These are phyloP conservation scores for Skeletonema tropicum DNA, from an alignment of 108 stramenopile species.

Conservation along the genomic window DNA sequence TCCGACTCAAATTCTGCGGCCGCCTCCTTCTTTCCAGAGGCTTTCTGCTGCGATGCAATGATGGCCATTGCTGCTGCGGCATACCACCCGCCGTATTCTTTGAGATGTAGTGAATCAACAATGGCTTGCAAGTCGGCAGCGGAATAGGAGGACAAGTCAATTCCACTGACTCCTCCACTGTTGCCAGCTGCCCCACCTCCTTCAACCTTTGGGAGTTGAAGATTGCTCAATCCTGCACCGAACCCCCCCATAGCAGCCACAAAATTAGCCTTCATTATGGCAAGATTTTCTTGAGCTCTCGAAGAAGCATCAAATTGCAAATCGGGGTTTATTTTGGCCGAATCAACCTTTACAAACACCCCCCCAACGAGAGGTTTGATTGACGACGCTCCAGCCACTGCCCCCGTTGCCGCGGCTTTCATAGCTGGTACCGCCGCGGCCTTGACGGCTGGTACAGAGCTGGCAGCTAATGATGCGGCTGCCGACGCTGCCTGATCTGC, in stretches of 20 bases:
- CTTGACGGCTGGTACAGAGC: not conserved
- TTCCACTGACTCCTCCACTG: not conserved
- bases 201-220: slow-evolving; percentile 5
- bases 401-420: slow-evolving; percentile 6
- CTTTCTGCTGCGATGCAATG: slow-evolving; percentile 36
- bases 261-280: slow-evolving; percentile 34
- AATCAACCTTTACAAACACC: slow-evolving; percentile 20
- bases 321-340: slow-evolving; percentile 23
- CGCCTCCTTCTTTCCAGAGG: slow-evolving; percentile 39
- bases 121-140: slow-evolving; percentile 17
- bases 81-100: slow-evolving; percentile 51
- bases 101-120: slow-evolving; percentile 40
- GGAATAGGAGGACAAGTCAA: not conserved
- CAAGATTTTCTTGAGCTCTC: slow-evolving; percentile 22
- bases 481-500: slow-evolving; percentile 35
- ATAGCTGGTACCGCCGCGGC: not conserved
- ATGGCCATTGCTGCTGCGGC: slow-evolving; percentile 34
- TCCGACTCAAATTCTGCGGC: slow-evolving; percentile 22
- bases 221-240: not conserved
- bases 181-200: not conserved
- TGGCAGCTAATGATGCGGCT: slow-evolving; percentile 18
- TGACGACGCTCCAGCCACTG: slow-evolving; percentile 8
- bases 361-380: slow-evolving; percentile 17
- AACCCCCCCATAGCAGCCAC: not conserved
- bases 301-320: slow-evolving; percentile 18